Conservation (phyloP, 768 basidiomycete species). For the Rhodotorula taiwanensis region DNA sequence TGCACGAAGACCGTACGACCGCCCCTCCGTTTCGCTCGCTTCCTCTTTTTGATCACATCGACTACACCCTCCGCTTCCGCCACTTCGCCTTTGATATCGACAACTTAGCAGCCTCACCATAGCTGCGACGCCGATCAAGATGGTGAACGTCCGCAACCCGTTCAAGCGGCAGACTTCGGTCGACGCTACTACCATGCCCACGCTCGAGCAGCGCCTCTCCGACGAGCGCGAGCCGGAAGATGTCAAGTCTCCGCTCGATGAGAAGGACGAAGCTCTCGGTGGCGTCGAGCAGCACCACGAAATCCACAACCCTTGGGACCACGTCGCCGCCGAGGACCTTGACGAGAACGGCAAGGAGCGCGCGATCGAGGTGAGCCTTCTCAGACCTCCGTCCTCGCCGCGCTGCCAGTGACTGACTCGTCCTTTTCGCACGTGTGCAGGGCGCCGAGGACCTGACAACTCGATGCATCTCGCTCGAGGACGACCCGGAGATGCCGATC, state of each 20-base stretch:
- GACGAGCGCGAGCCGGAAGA: no score
- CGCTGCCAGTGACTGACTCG: not conserved
- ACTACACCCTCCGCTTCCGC: no score
- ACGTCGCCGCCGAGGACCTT: conserved; percentile 8
- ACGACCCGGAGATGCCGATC: conserved; percentile 30
- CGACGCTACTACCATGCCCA: conserved; percentile 1
- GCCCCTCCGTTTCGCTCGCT: no score
- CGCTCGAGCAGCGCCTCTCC: no score
- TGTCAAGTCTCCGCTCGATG: conserved; percentile 10
- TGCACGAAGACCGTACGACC: no score
- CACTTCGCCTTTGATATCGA: not conserved
- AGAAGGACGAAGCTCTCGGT: conserved; percentile 12
- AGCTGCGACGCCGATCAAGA: not conserved
- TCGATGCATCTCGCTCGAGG: conserved; percentile 35
- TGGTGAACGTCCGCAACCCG: conserved; percentile 23
- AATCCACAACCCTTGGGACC: not conserved
- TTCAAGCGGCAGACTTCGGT: conserved; percentile 18
- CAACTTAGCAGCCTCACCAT: not conserved
- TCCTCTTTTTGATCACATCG: no score
- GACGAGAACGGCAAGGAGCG: conserved; percentile 37
- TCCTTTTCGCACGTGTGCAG: not conserved
- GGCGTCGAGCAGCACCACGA: not conserved
- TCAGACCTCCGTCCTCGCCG: not conserved
- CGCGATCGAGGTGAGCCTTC: conserved; percentile 26
- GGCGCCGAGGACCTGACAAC: conserved; percentile 33